These are phyloP conservation scores for Triticum aestivum DNA, from an alignment of 176 grass and related monocot species.

Conservation along the genomic window IWGSC_CS_RefSeq_v2.1 NC_057805.1:15856537-15857036, in stretches of 20 bases:
- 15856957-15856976: neutral
- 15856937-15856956: neutral
- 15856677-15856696: neutral
- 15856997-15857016: neutral
- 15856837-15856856: no score
- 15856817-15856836: neutral
- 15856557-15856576: neutral
- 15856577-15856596: slow-evolving; percentile 24
- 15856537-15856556: neutral
- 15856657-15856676: neutral
- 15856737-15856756: slow-evolving; percentile 5
- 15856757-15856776: no score
- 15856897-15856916: neutral
- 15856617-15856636: slow-evolving; percentile 33
- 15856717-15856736: neutral
- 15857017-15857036: neutral
- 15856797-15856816: neutral
- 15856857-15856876: no score
- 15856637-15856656: slow-evolving; percentile 17
- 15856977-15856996: neutral
- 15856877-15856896: neutral
- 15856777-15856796: neutral
- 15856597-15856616: neutral
- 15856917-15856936: neutral
- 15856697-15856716: slow-evolving; percentile 1